Evolutionary conservation across 2,329 filamentous ascomycete species (phyloP).

Genomic region (Incumbomyces lentus): DNA sequence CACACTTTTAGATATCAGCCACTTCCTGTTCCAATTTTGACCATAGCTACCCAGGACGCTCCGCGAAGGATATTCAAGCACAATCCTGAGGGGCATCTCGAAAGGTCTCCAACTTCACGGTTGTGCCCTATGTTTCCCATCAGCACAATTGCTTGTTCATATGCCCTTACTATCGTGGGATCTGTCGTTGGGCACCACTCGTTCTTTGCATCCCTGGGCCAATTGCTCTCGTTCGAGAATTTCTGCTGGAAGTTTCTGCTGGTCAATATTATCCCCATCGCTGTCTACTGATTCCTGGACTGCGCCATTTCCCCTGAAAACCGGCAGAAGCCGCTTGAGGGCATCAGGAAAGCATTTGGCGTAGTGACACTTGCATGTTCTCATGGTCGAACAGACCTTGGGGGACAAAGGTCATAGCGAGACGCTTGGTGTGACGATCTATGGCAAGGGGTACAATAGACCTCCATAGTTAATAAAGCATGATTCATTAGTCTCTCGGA

Average conservation of each 20-base stretch:
- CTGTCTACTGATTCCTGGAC: conserved; percentile 25
- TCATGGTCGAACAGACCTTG: conserved; percentile 22
- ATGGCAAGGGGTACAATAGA: no score
- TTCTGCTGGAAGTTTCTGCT: conserved; percentile 32
- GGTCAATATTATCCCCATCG: conserved; percentile 26
- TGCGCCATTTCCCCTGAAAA: conserved; percentile 30
- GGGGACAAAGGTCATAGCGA: conserved; percentile 21
- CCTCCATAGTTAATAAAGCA: no score
- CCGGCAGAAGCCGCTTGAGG: conserved; percentile 27
- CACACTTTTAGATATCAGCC: no score
- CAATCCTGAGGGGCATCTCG: conserved; percentile 18
- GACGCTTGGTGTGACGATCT: conserved; percentile 1
- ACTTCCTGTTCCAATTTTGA: neutral
- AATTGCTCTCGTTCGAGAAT: conserved; percentile 24
- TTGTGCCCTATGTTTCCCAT: conserved; percentile 28
- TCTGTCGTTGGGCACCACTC: conserved; percentile 37
- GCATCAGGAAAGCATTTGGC: conserved; percentile 29
- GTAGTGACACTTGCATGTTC: conserved; percentile 24
- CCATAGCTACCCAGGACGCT: no score
- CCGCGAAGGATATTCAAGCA: neutral
- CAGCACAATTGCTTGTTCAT: conserved; percentile 26
- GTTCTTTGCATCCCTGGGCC: conserved; percentile 33
- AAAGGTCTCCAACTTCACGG: conserved; percentile 27
- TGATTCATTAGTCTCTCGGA: no score
- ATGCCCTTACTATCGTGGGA: conserved; percentile 30